Evolutionary conservation across 441 rosid species (phyloP).

Genomic region (Pelargonium australe): DNA sequence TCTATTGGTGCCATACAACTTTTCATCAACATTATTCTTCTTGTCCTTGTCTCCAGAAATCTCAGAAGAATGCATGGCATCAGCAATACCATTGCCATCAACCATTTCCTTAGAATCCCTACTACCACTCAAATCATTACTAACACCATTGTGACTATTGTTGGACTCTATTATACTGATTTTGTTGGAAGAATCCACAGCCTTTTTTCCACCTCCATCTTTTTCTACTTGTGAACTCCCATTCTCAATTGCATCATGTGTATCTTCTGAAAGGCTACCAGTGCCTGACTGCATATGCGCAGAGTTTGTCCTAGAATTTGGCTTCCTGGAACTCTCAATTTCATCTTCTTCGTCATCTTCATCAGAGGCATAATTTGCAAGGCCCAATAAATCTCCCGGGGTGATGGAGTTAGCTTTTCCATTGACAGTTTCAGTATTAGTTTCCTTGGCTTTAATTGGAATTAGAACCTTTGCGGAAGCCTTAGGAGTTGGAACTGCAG

Average conservation of each 20-base stretch:
- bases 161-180: slow-evolving; percentile 20
- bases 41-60: slow-evolving; percentile 23
- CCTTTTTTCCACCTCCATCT: slow-evolving; percentile 25
- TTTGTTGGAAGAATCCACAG: slow-evolving; percentile 24
- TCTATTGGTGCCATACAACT: slow-evolving; percentile 23
- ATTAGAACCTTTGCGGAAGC: slow-evolving; percentile 46
- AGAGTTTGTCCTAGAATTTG: slow-evolving; percentile 27
- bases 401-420: slow-evolving; percentile 52
- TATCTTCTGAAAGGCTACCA: slow-evolving; percentile 30
- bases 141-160: slow-evolving; percentile 11
- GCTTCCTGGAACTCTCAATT: slow-evolving; percentile 35
- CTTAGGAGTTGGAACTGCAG: slow-evolving; percentile 31
- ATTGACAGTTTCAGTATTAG: slow-evolving; percentile 30
- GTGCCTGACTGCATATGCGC: slow-evolving; percentile 28
- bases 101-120: slow-evolving; percentile 23
- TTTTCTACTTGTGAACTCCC: slow-evolving; percentile 30
- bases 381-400: slow-evolving; percentile 79
- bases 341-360: slow-evolving; percentile 48
- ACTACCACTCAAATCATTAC: slow-evolving; percentile 20
- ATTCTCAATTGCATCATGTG: slow-evolving; percentile 31
- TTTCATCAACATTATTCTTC: slow-evolving; percentile 27
- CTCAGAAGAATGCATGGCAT: slow-evolving; percentile 26
- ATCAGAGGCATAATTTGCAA: slow-evolving; percentile 86
- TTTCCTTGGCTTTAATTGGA: slow-evolving; percentile 38
- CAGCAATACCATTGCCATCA: not conserved